phyloP scores from a whole-genome alignment of 805 yeast species.

The Groenewaldozyma salmanticensis region DNA sequence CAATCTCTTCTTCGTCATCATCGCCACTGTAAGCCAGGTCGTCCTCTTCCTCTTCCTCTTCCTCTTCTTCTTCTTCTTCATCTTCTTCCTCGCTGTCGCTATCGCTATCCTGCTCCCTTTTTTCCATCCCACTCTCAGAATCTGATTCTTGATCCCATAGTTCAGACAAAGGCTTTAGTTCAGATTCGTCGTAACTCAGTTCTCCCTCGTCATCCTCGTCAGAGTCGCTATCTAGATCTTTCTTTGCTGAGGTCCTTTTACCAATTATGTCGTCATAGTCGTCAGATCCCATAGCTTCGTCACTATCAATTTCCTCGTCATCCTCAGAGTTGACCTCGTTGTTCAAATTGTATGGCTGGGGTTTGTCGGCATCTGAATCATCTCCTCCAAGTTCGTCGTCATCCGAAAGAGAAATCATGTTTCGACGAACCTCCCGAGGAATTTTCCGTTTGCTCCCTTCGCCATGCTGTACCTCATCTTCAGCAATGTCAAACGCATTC shows the following conservation, averaged over 20 bases:
- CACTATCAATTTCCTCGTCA: slow-evolving; percentile 57
- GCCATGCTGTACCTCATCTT: slow-evolving; percentile 25
- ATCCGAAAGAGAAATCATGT: slow-evolving; percentile 26
- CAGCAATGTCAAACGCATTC: slow-evolving; percentile 45
- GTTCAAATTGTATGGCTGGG: slow-evolving; percentile 9
- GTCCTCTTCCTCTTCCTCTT: slow-evolving; percentile 14
- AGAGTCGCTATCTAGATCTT: slow-evolving; percentile 36
- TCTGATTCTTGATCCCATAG: slow-evolving; percentile 68
- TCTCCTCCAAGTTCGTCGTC: slow-evolving; percentile 26
- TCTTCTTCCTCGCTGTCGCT: slow-evolving; percentile 15
- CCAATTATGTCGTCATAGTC: slow-evolving; percentile 37
- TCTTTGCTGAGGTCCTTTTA: slow-evolving; percentile 30
- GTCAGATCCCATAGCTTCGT: slow-evolving; percentile 79
- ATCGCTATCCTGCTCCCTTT: not conserved
- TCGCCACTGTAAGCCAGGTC: slow-evolving; percentile 14
- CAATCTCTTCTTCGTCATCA: slow-evolving; percentile 41
- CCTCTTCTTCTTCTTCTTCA: slow-evolving; percentile 14
- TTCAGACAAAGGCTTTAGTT: slow-evolving; percentile 69
- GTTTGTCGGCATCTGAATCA: slow-evolving; percentile 18
- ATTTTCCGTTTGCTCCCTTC: slow-evolving; percentile 13
- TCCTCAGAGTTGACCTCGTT: slow-evolving; percentile 27
- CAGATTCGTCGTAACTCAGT: slow-evolving; percentile 67
- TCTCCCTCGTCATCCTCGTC: slow-evolving; percentile 44
- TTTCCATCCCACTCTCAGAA: slow-evolving; percentile 8
- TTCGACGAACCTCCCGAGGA: slow-evolving; percentile 5